Evolutionary conservation across 1,284 basidiomycete genomes (phyloP).

Genomic region (Malassezia brasiliensis): DNA sequence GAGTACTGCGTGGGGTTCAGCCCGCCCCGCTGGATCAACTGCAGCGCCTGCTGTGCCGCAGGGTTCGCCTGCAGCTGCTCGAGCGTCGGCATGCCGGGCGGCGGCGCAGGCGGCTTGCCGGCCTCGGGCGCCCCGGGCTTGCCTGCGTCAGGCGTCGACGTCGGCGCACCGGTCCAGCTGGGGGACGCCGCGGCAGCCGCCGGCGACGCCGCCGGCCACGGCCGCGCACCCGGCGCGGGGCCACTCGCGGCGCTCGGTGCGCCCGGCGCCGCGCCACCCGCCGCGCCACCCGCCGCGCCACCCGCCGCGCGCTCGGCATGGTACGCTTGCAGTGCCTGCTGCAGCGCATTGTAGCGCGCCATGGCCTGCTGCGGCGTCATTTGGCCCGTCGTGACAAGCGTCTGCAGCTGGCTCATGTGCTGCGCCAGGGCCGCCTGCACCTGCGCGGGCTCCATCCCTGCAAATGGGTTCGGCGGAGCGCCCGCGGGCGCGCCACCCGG

Average conservation of each 20-base stretch:
- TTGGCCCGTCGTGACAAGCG: constrained; percentile 25
- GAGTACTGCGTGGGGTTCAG: constrained; percentile 10
- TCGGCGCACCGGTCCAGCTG: background rate
- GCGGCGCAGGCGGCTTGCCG: background rate
- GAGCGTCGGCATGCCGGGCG: background rate
- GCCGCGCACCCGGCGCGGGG: background rate
- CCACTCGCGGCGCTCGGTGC: background rate
- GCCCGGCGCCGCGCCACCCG: background rate
- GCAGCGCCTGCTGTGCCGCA: constrained; percentile 8
- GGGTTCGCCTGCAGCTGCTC: constrained; percentile 4
- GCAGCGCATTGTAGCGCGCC: constrained; percentile 31
- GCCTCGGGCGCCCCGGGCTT: background rate
- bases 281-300: background rate
- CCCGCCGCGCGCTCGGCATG: constrained; percentile 1
- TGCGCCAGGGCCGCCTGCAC: constrained; percentile 19
- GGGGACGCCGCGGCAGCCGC: background rate
- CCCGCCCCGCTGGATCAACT: constrained; percentile 12
- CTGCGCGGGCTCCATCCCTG: constrained; percentile 19
- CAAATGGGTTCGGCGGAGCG: constrained; percentile 20
- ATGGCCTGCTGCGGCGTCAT: constrained; percentile 38
- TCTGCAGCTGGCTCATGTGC: constrained; percentile 35
- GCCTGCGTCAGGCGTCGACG: too few relatives aligned
- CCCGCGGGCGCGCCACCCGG: constrained; percentile 1
- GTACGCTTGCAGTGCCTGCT: constrained; percentile 26
- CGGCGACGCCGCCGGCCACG: background rate